A percentile compares a stretch with the other conserved stretches of the same genome.
These are phyloP conservation scores for Amniculicola lignicola DNA, from an alignment of 495 filamentous ascomycete genomes.

Conservation along the genomic window DNA sequence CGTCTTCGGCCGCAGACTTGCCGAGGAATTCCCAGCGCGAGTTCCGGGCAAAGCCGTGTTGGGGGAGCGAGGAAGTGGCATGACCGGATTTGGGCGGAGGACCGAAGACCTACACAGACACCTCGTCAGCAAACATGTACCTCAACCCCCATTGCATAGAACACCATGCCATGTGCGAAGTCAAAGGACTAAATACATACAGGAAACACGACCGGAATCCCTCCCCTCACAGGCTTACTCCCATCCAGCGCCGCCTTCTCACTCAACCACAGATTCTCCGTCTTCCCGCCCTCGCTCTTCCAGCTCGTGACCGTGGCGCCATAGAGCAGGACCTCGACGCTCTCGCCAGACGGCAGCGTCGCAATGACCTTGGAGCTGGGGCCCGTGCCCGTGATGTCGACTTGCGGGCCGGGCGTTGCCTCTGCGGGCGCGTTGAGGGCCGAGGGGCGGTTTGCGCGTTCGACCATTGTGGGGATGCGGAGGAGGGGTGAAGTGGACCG, in stretches of 20 bases:
- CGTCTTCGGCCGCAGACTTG: slow-evolving; percentile 59
- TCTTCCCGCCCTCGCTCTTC: slow-evolving; percentile 70
- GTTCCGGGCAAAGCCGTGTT: slow-evolving; percentile 94
- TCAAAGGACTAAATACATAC: slow-evolving; percentile 52
- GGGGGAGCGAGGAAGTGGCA: slow-evolving; percentile 69
- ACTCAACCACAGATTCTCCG: slow-evolving; percentile 85
- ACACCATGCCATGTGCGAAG: not conserved
- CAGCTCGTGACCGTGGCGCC: slow-evolving; percentile 92
- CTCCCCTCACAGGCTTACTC: slow-evolving; percentile 65
- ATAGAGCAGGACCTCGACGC: slow-evolving; percentile 76
- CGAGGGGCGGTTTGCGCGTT: slow-evolving; percentile 31
- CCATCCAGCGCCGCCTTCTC: slow-evolving; percentile 68
- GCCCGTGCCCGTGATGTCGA: slow-evolving; percentile 26
- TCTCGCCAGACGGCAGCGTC: slow-evolving; percentile 78
- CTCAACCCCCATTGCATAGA: too few relatives aligned
- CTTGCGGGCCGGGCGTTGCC: slow-evolving; percentile 19
- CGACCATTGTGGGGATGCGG: slow-evolving; percentile 15
- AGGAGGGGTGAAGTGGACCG: too few relatives aligned
- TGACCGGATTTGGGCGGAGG: slow-evolving; percentile 65
- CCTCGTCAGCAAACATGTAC: not conserved
- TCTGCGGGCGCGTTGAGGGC: slow-evolving; percentile 27
- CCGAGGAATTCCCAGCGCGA: slow-evolving; percentile 74
- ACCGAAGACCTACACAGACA: slow-evolving; percentile 76
- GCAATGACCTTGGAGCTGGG: slow-evolving; percentile 54
- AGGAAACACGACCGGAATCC: slow-evolving; percentile 94